These are phyloP conservation scores for Murraya paniculata DNA, from an alignment of 345 rosid genomes.

Conservation along the genomic window DNA sequence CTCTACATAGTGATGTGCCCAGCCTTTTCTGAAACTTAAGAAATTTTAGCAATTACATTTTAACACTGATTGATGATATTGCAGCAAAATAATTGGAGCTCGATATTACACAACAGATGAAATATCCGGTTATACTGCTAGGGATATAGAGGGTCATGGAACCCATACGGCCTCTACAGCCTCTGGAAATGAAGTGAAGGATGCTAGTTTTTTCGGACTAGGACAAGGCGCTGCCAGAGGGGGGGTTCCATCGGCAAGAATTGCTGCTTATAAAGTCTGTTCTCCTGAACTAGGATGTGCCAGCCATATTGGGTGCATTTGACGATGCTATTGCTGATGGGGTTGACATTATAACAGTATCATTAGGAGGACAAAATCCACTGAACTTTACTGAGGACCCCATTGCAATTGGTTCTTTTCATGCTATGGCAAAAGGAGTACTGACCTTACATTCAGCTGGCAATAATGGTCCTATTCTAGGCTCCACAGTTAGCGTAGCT, in stretches of 20 bases:
- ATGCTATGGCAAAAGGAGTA: conserved; percentile 48
- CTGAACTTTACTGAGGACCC: conserved; percentile 5
- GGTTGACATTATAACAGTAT: conserved; percentile 44
- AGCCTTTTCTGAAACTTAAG: not conserved
- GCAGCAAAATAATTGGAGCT: conserved; percentile 48
- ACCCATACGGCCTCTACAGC: conserved; percentile 68
- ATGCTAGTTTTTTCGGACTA: conserved; percentile 40
- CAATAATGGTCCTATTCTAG: not conserved
- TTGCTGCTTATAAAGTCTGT: conserved; percentile 51
- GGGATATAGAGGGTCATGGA: conserved; percentile 44
- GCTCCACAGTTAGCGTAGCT: not conserved
- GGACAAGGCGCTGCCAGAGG: conserved; percentile 56
- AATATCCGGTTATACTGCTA: not conserved
- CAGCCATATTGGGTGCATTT: conserved; percentile 33
- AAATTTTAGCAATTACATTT: too few relatives aligned
- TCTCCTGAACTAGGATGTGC: not conserved
- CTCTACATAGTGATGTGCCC: too few relatives aligned
- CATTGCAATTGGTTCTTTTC: conserved; percentile 42
- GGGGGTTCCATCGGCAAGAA: conserved; percentile 54
- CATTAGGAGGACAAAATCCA: conserved; percentile 2
- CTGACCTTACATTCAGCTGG: conserved; percentile 42
- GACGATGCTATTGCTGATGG: conserved; percentile 69
- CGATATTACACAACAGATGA: conserved; percentile 12
- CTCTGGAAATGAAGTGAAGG: conserved; percentile 44
- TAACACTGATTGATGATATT: not conserved